Evolutionary conservation across 768 basidiomycete species (phyloP), one percentile per base, ranked within the genome.

Genomic region (Leccinum sublutescens): DNA sequence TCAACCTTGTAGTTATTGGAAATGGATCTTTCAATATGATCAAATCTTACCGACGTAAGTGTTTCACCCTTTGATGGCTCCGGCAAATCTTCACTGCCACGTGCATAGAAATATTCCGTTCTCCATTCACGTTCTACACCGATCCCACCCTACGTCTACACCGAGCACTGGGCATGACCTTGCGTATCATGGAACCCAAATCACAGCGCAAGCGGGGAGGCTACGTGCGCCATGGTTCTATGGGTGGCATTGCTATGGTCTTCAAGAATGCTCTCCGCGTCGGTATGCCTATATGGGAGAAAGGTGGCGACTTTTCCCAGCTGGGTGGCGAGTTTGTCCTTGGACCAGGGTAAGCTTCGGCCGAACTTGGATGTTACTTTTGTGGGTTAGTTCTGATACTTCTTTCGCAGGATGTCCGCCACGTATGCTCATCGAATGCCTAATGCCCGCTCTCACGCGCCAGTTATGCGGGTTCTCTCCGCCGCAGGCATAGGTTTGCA

Each of bases 321-420:
- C 78, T 96, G 19, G 95, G 95, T 10, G 95, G 95, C 23, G 95
- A 98, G 76, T 95, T 96, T 68, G 81, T 90, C 25, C 78, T 90
- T 15, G 84, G 83, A 14, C 84, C 85, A 9, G 85, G 83, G 83
- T 85, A 61, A 62, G 79, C 68, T 80, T 27, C 78, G 60, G 78
- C 75, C 52, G 15, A 14, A 23, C n/a, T 43, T 49, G 47, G n/a
- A 47, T 52, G 49, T n/a, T 40, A 11, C 36, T 9, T 15, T 3
- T 36, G 19, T 53, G 59, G 31, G 64, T 19, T 55, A 5, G 61
- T 55, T 52, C 48, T 21, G 29, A 25, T 9, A n/a, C 43, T 50
- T 14, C 12, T 36, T 23, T 34, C 29, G 29, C 61, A 88, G 91
- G 8, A 70, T 89, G 63, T 80, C 77, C 10, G 90, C 87, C 64